These are phyloP conservation scores for Wickerhamomyces canadensis DNA, from an alignment of 805 yeast species.

Conservation along the genomic window DNA sequence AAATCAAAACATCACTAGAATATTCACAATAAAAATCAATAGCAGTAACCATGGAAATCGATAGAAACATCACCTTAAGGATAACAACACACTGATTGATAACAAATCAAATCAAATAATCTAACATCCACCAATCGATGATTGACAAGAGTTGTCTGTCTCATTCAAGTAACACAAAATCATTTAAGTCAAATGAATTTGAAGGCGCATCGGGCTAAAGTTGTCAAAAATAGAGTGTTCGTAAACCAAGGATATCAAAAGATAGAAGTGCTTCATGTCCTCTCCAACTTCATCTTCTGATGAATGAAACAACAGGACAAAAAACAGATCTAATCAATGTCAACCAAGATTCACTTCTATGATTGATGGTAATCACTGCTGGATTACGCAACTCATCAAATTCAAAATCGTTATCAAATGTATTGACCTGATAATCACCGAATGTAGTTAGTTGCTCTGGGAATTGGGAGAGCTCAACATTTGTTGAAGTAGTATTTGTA, in stretches of 20 bases:
- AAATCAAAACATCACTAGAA: too few relatives aligned
- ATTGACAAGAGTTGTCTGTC: neutral
- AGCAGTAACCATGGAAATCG: too few relatives aligned
- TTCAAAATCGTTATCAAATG: constrained; percentile 28
- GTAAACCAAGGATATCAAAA: neutral
- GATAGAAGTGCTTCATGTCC: constrained; percentile 5
- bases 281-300: constrained; percentile 4
- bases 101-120: neutral
- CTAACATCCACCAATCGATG: neutral
- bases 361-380: constrained; percentile 33
- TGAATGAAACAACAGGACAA: constrained; percentile 2
- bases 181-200: constrained; percentile 26
- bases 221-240: constrained; percentile 4
- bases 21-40: too few relatives aligned
- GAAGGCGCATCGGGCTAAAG: constrained; percentile 30
- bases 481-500: too few relatives aligned
- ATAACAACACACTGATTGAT: too few relatives aligned
- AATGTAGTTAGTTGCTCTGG: constrained; percentile 5
- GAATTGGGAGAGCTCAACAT: too few relatives aligned
- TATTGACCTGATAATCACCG: constrained; percentile 17
- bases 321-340: constrained; percentile 1
- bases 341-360: neutral
- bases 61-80: too few relatives aligned
- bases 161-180: constrained; percentile 22
- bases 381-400: constrained; percentile 42